phyloP scores from a whole-genome alignment of 129 eudicot genomes.

The Arctium lappa region DNA sequence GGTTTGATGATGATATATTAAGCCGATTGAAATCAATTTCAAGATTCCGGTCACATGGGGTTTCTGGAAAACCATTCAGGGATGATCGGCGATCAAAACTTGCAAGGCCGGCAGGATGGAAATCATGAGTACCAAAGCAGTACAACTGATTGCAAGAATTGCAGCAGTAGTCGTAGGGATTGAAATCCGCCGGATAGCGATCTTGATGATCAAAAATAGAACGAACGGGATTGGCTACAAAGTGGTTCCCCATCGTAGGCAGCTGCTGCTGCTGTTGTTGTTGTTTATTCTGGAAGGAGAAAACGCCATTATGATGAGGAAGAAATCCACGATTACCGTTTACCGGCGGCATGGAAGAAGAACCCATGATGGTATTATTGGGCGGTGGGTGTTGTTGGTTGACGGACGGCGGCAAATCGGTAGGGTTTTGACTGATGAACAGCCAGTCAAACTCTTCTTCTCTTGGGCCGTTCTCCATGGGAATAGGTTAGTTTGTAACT shows the following conservation, averaged over 20 bases:
- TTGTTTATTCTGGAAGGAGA: conserved; percentile 8
- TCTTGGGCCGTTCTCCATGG: conserved; percentile 21
- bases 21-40: conserved; percentile 29
- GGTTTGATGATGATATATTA: conserved; percentile 18
- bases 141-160: conserved; percentile 2
- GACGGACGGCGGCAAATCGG: conserved; percentile 1
- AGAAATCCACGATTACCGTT: conserved; percentile 6
- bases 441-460: conserved; percentile 28
- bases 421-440: conserved; percentile 31
- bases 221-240: conserved; percentile 18
- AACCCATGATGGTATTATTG: conserved; percentile 8
- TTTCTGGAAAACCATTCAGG: conserved; percentile 22
- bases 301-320: background rate
- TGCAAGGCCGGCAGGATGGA: background rate
- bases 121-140: background rate
- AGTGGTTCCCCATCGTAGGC: background rate
- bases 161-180: background rate
- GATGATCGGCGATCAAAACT: conserved; percentile 20
- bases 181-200: conserved; percentile 2
- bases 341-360: conserved; percentile 9
- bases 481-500: conserved; percentile 20
- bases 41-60: conserved; percentile 25
- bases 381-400: conserved; percentile 11
- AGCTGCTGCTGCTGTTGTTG: conserved; percentile 7
- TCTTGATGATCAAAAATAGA: conserved; percentile 14